Evolutionary conservation across 257 asterid genomes (phyloP), one percentile per base, ranked within the genome.

Genomic region (Solanum etuberosum): DNA sequence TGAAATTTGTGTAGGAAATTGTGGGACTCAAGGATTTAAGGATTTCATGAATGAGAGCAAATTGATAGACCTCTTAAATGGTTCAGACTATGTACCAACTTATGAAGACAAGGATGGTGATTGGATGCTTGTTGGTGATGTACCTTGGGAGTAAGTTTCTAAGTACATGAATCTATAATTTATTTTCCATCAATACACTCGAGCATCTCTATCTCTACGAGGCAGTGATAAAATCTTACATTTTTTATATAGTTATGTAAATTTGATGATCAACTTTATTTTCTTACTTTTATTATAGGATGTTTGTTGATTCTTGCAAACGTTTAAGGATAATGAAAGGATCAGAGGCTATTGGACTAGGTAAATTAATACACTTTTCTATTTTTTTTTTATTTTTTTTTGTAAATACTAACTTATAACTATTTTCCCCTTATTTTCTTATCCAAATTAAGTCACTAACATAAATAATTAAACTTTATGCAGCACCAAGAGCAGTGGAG

Each of bases 251-350:
- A 31, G 13, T 23, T n/a, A 40, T 29, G 5, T 38, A 1, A 27
- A 18, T n/a, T 42, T 8, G 21, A 46, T 40, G 42, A 70, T 85
- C 70, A 70, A 20, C 8, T 67, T 42, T 46, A 68, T 40, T 15
- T 87, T 16, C 4, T 81, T 20, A n/a, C 3, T 40, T 82, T 74
- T 85, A 65, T 89, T 87, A 70, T 90, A 96, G 98, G 92, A 96
- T 96, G 98, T 96, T 94, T 89, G 92, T 91, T 5, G 93, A 91
- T 89, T 93, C 98, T 7, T 96, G 98, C 95, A 94, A 90, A 92
- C 90, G 98, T 77, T 76, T 96, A 86, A 90, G 98, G 92, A 96
- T 96, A 93, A 95, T 96, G 98, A 94, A 93, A 89, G 95, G 98
- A 89, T 93, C 98, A 2, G 98, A 96, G 71, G 98, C 98, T 38